phyloP scores from a whole-genome alignment of 1,139 yeast species.

The Barnettozyma hawaiiensis region DNA sequence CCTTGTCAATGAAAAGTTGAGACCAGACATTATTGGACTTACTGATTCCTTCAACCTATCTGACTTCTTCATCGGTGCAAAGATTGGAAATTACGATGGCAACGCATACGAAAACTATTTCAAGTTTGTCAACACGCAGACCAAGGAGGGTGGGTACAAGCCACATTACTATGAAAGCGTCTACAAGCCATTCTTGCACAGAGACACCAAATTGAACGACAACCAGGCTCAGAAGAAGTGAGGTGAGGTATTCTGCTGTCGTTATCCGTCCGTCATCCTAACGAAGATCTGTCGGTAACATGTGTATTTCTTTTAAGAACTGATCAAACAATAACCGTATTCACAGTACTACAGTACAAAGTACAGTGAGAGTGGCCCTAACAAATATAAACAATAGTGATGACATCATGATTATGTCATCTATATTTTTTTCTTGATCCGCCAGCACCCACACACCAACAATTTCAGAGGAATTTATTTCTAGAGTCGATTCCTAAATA shows the following conservation, averaged over 20 bases:
- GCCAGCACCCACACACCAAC: too few relatives aligned
- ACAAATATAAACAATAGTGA: too few relatives aligned
- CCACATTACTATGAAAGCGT: constrained; percentile 36
- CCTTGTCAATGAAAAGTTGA: constrained; percentile 40
- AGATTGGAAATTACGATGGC: constrained; percentile 80
- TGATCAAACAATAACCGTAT: too few relatives aligned
- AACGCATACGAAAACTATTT: constrained; percentile 78
- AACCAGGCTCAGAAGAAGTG: constrained; percentile 9
- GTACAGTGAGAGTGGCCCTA: too few relatives aligned
- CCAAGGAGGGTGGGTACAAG: constrained; percentile 33
- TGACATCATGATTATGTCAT: too few relatives aligned
- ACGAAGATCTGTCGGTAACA: too few relatives aligned
- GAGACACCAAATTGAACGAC: constrained; percentile 23
- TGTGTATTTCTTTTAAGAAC: too few relatives aligned
- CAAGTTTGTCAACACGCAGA: constrained; percentile 33
- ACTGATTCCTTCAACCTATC: constrained; percentile 84
- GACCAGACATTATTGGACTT: constrained; percentile 71
- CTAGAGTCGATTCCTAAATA: too few relatives aligned
- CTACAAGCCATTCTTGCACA: constrained; percentile 36
- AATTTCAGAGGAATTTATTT: too few relatives aligned
- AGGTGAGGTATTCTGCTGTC: neutral
- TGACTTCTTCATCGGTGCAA: constrained; percentile 78
- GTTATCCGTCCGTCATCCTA: too few relatives aligned
- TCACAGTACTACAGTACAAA: too few relatives aligned
- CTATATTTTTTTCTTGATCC: too few relatives aligned